phyloP scores from a whole-genome alignment of 129 eudicot species.

The Mikania micrantha region DNA sequence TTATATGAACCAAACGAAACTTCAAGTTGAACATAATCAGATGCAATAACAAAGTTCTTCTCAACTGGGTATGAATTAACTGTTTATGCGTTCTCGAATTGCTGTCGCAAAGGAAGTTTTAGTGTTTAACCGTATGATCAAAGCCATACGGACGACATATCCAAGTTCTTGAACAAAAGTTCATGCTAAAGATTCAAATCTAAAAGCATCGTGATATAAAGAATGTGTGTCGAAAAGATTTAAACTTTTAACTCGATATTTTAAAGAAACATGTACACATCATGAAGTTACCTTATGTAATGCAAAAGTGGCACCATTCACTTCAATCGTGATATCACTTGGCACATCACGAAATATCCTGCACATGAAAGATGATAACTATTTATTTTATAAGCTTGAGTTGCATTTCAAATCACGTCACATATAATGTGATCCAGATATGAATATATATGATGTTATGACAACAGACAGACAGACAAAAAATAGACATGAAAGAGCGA shows the following conservation, averaged over 20 bases:
- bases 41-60: background rate
- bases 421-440: background rate
- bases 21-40: background rate
- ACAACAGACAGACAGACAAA: background rate
- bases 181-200: too few species aligned
- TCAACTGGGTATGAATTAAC: background rate
- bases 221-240: background rate
- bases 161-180: background rate
- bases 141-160: background rate
- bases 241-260: background rate
- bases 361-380: conserved; percentile 4
- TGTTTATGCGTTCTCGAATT: background rate
- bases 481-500: conserved; percentile 5
- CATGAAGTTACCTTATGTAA: conserved; percentile 63
- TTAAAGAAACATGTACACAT: background rate
- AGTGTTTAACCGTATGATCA: conserved; percentile 13
- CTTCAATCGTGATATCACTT: conserved; percentile 85
- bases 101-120: background rate
- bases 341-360: conserved; percentile 99
- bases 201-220: too few species aligned
- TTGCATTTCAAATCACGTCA: background rate
- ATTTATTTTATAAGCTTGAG: background rate
- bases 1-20: too few species aligned
- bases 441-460: background rate
- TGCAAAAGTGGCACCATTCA: conserved; percentile 66